Evolutionary conservation across 163 green algal species (phyloP), one percentile per base, ranked within the genome.

Genomic region (Volvox carteri): DNA sequence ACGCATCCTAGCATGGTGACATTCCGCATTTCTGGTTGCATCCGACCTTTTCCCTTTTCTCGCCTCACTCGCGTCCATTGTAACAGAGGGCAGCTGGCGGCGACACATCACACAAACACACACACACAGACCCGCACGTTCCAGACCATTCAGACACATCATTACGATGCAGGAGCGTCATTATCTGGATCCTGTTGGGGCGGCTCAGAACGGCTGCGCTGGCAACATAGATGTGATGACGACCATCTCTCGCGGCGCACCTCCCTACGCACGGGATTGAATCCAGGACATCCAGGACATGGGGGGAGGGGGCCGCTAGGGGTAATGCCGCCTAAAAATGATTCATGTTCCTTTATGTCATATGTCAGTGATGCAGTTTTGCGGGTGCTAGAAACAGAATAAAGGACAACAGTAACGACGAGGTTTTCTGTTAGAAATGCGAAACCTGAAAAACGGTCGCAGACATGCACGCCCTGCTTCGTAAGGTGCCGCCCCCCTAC

Each of bases 191-290:
- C n/a, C n/a, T n/a, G n/a, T n/a, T n/a, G n/a, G n/a, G n/a, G n/a
- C n/a, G n/a, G n/a, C n/a, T n/a, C n/a, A 86, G 14, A 77, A 87
- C 1, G 62, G 62, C 80, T 79, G 80, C 44, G 41, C 37, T 7
- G 80, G 42, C 80, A 87, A 62, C 80, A 87, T 87, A 19, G 44
- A 30, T 0, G 62, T 79, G 21, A 60, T 0, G 58, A 87, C 44
- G 12, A 70, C 30, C 44, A 87, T 78, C 80, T 87, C 62, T 4
- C 18, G 16, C 44, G 80, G 80, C 2, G 68, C 80, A 19, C 60
- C 80, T 25, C 39, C 62, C 75, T 84, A 50, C 3, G 54, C 19
- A 2, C 54, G 50, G 50, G 50, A 58, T n/a, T 16, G 50, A 25
- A 58, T 23, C 19, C 2, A 23, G 28, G 62, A 5, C 62, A 42